phyloP scores from a whole-genome alignment of 192 early-diverging fungal genomes.

The Podila verticillata region DNA sequence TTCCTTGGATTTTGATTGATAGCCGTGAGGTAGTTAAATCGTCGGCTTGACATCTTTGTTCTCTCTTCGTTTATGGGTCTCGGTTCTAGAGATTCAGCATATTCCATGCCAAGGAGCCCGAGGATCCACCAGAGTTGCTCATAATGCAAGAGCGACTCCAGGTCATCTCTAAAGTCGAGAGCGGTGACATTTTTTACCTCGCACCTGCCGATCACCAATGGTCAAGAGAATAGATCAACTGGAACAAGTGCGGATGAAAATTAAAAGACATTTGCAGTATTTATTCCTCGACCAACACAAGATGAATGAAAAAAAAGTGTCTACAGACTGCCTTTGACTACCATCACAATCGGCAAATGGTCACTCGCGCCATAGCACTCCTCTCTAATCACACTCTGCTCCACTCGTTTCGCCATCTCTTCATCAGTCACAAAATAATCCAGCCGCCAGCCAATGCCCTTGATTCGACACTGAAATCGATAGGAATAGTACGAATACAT shows the following conservation, averaged over 20 bases:
- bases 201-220: slow-evolving; percentile 30
- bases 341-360: slow-evolving; percentile 82
- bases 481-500: slow-evolving; percentile 85
- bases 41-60: no score
- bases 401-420: slow-evolving; percentile 63
- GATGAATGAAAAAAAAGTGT: no score
- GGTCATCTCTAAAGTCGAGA: slow-evolving; percentile 11
- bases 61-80: background rate
- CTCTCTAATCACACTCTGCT: slow-evolving; percentile 72
- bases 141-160: slow-evolving; percentile 30
- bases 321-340: slow-evolving; percentile 54
- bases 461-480: slow-evolving; percentile 74
- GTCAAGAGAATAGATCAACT: background rate
- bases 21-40: no score
- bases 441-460: slow-evolving; percentile 83
- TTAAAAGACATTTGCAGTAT: no score
- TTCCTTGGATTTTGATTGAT: no score
- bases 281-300: no score
- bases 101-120: slow-evolving; percentile 30
- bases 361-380: slow-evolving; percentile 90
- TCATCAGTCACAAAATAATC: slow-evolving; percentile 86
- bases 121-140: slow-evolving; percentile 10
- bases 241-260: background rate
- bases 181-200: slow-evolving; percentile 32
- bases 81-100: slow-evolving; percentile 31